Base-by-base conservation (phyloP, 2,329 filamentous ascomycete species). In the Stagonosporopsis rhizophila region DNA sequence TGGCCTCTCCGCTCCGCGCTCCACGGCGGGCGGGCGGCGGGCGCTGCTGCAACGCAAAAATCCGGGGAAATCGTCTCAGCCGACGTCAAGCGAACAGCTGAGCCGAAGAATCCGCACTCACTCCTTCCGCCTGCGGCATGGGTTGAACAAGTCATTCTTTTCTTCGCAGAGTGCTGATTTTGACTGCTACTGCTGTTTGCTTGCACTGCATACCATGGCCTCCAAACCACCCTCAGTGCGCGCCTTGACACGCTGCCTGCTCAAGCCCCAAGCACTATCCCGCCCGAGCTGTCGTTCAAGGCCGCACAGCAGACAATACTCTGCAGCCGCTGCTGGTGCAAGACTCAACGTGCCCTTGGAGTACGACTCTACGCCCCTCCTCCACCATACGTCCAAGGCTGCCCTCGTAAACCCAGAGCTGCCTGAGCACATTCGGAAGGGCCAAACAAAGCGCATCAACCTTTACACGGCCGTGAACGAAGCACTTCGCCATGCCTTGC, bases 401-500 rank as follows among this genome's bases (percentile, higher is more conserved):
- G 87, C 92, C 7, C 83, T 96, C 17, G 78, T 82, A 44, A 89
- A 89, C 70, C 81, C 85, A 4, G 92, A 96, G 70, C 85, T 98
- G 4, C 82, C 91, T 0, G 72, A 81, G 28, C 82, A 87, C 19
- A 81, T 87, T 27, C 85, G 84, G 62, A 87, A 87, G 72, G 86
- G 87, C 41, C 83, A 83, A 15, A 94, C 92, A 2, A 92, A 91
- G 74, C 89, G 91, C 64, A 89, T 96, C 83, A 98, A 98, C 78
- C 84, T 97, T 34, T 97, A 95, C 79, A 92, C 96, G 75, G 89
- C 95, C 46, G 87, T 99, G 80, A 98, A 98, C 74, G 88, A 94
- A 63, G 93, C 94, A 11, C 83, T 99, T 20, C 86, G 90, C 20
- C 90, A 89, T 56, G 91, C 94, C 22, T 83, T 99, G 25, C 86